Evolutionary conservation across 2,329 filamentous ascomycete genomes (phyloP).

Genomic region (Paecilomyces sp.): DNA sequence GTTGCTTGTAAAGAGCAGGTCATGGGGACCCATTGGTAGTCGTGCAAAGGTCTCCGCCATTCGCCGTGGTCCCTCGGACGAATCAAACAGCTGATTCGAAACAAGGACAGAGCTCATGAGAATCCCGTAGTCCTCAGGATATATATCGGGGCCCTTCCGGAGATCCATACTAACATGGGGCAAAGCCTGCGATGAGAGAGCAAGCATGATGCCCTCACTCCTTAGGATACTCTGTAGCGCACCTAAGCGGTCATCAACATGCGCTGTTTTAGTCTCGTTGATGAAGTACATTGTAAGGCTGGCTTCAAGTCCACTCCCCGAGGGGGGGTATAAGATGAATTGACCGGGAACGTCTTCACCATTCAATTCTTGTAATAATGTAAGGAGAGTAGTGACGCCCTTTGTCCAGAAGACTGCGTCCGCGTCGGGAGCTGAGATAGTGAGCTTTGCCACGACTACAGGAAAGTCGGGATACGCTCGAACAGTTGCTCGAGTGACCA

Average conservation of each 20-base stretch:
- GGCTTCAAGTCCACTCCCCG: background rate
- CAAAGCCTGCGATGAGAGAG: conserved; percentile 26
- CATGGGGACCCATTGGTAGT: background rate
- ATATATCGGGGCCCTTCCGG: conserved; percentile 5
- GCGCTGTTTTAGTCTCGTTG: background rate
- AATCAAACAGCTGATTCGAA: conserved; percentile 3
- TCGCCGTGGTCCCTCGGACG: conserved; percentile 2
- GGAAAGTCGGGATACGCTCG: background rate
- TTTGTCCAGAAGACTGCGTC: conserved; percentile 8
- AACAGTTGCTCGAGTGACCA: background rate
- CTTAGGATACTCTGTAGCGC: background rate
- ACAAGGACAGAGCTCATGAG: conserved; percentile 2
- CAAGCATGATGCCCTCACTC: conserved; percentile 33
- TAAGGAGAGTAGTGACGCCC: background rate
- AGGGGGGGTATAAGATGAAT: background rate
- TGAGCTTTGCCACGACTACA: background rate
- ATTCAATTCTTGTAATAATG: background rate
- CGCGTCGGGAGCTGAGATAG: no score
- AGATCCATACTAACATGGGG: conserved; percentile 1
- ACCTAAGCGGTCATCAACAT: background rate
- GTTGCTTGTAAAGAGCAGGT: conserved; percentile 3
- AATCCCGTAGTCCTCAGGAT: conserved; percentile 15
- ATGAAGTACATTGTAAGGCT: conserved; percentile 1
- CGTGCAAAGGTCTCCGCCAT: conserved; percentile 1
- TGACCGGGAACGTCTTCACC: background rate